Evolutionary conservation across 371 early-diverging fungal genomes (phyloP), one percentile per base, ranked within the genome.

Genomic region (Syncephalastrum monosporum): DNA sequence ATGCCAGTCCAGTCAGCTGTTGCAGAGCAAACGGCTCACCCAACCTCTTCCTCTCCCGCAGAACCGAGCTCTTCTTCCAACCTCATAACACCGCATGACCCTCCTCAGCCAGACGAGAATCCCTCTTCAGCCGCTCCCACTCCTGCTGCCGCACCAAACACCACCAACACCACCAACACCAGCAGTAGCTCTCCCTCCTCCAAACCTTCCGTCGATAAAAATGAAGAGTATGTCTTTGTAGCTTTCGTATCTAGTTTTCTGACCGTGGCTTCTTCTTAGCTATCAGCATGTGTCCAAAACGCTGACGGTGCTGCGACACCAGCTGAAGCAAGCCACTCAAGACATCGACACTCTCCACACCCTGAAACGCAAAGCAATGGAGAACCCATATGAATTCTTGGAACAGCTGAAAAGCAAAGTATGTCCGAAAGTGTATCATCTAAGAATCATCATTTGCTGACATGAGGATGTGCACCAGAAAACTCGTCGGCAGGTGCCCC

Each of bases 341-440:
- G 82, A 82, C 61, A 49, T 84, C 3, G 57, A 70, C 27, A 59
- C 64, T 2, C 56, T 84, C 16, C 55, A 71, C 25, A 56, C 53
- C 7, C 56, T 84, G 14, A 84, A 84, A 52, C 56, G 68, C 41
- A 70, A 70, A 50, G 82, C 82, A 12, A 51, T 81, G 21, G 53
- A 64, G 1, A 73, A 77, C 12, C 85, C 85, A 6, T 72, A 75
- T 63, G 69, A 71, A 14, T 84, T 82, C 60, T 52, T 84, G 38
- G 53, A 57, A 5, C 69, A 72, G 42, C 47, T 84, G 24, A 79
- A 77, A 60, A 44, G 46, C 16, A 79, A 77, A 68, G 80, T 75
- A 71, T 17, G n/a, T 23, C 5, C 42, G 43, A 48, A 2, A 21
- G 10, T 19, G 42, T 38, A 43, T 19, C 21, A 21, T 21, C 21